Evolutionary conservation across 2,329 filamentous ascomycete species (phyloP).

Genomic region (Onygenales sp.): DNA sequence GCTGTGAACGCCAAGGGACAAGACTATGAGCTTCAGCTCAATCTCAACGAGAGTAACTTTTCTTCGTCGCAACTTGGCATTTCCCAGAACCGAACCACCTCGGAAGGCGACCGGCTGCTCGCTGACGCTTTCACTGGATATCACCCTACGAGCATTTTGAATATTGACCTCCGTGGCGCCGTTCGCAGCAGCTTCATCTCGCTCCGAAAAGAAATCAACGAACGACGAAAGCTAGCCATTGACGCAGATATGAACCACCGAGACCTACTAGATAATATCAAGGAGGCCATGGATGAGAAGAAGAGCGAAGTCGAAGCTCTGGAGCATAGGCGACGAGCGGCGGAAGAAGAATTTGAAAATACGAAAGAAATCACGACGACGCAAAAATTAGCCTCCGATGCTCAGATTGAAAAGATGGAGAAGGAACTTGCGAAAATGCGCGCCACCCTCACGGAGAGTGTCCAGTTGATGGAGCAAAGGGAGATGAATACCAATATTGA

Average conservation of each 20-base stretch:
- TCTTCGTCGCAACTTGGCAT: conserved; percentile 49
- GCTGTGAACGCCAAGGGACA: conserved; percentile 76
- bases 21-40: conserved; percentile 76
- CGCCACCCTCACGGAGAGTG: conserved; percentile 68
- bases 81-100: conserved; percentile 38
- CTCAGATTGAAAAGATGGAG: conserved; percentile 97
- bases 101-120: conserved; percentile 65
- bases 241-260: conserved; percentile 92
- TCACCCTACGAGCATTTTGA: conserved; percentile 78
- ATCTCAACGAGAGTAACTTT: conserved; percentile 75
- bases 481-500: conserved; percentile 97
- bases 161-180: conserved; percentile 73
- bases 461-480: conserved; percentile 84
- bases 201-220: conserved; percentile 84
- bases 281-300: conserved; percentile 96
- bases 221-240: conserved; percentile 69
- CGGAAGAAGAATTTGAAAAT: conserved; percentile 88
- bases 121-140: conserved; percentile 78
- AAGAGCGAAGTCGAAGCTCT: conserved; percentile 83
- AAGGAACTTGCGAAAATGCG: conserved; percentile 95
- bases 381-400: conserved; percentile 78
- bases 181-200: conserved; percentile 69
- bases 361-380: conserved; percentile 80
- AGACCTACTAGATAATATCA: conserved; percentile 85
- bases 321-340: conserved; percentile 76